Evolutionary conservation across 805 yeast genomes (phyloP).

Genomic region (Naumovozyma dairenensis): DNA sequence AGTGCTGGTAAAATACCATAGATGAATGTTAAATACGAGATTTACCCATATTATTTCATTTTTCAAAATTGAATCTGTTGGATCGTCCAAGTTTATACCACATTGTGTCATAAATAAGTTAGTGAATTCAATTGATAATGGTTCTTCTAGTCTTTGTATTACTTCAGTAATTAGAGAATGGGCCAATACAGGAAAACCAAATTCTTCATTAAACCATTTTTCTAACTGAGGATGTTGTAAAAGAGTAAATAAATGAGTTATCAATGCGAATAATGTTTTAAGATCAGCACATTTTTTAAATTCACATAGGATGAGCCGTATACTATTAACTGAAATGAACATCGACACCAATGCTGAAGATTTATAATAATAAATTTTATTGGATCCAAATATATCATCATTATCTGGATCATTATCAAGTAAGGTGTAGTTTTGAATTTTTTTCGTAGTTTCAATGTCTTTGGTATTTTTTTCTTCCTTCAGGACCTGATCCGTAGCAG

Average conservation of each 20-base stretch:
- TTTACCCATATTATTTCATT: constrained; percentile 48
- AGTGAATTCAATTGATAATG: constrained; percentile 35
- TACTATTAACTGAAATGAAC: constrained; percentile 14
- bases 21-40: constrained; percentile 53
- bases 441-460: background rate
- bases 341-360: constrained; percentile 10
- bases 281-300: constrained; percentile 8
- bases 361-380: constrained; percentile 14
- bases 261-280: constrained; percentile 8
- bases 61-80: constrained; percentile 46
- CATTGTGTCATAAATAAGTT: constrained; percentile 40
- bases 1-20: constrained; percentile 35
- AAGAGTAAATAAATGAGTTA: constrained; percentile 14
- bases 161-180: constrained; percentile 10
- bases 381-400: constrained; percentile 7
- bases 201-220: constrained; percentile 12
- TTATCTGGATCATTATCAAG: constrained; percentile 1
- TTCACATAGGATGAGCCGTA: constrained; percentile 9
- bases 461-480: no score
- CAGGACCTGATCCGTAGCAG: background rate
- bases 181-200: constrained; percentile 17
- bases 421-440: background rate
- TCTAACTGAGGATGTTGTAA: constrained; percentile 10
- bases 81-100: constrained; percentile 45
- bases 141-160: constrained; percentile 13